Evolutionary conservation across 2,329 filamentous ascomycete species (phyloP).

Genomic region (Fusarium phyllophilum): DNA sequence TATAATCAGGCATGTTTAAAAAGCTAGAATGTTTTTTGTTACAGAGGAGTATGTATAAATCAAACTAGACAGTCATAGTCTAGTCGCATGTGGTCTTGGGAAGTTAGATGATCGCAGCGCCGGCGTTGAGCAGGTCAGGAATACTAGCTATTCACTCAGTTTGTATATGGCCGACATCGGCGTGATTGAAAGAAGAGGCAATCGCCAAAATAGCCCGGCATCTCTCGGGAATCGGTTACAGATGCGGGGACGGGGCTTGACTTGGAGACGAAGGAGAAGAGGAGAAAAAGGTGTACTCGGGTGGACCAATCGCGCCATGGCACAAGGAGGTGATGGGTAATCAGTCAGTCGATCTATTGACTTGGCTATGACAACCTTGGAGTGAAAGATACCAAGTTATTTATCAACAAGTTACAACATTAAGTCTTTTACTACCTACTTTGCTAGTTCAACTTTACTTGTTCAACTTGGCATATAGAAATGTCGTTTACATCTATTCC

Average conservation of each 20-base stretch:
- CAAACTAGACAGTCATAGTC: slow-evolving; percentile 26
- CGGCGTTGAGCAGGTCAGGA: slow-evolving; percentile 31
- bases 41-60: slow-evolving; percentile 27
- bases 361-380: slow-evolving; percentile 1
- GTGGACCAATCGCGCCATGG: slow-evolving; percentile 52
- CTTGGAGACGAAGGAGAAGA: slow-evolving; percentile 13
- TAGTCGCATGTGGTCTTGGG: slow-evolving; percentile 19
- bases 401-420: slow-evolving; percentile 23
- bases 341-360: neutral
- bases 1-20: slow-evolving; percentile 20
- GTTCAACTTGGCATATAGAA: neutral
- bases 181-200: slow-evolving; percentile 14
- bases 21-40: slow-evolving; percentile 15
- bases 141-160: slow-evolving; percentile 19
- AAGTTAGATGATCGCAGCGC: slow-evolving; percentile 21
- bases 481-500: slow-evolving; percentile 82
- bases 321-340: slow-evolving; percentile 38
- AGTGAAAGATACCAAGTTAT: slow-evolving; percentile 37
- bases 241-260: slow-evolving; percentile 27
- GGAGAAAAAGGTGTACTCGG: slow-evolving; percentile 26
- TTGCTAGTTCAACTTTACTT: neutral
- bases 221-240: slow-evolving; percentile 25
- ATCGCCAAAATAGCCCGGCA: slow-evolving; percentile 31
- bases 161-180: slow-evolving; percentile 26
- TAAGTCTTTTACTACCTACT: neutral